phyloP scores from a whole-genome alignment of 306 rosid genomes.

The Corylus avellana region DNA sequence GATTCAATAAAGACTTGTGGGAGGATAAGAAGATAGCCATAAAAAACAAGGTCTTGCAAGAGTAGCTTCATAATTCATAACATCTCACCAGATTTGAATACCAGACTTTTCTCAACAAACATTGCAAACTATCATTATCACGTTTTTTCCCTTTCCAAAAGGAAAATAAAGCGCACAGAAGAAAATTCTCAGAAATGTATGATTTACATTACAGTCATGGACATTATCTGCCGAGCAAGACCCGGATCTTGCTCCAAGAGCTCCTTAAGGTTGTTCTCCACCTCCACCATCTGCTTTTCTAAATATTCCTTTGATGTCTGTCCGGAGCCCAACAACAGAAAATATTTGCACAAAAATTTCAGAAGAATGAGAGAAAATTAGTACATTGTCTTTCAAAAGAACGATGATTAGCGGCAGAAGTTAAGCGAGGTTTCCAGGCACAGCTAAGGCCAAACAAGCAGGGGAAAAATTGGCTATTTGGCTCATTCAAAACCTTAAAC shows the following conservation, averaged over 20 bases:
- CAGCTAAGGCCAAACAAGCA: neutral
- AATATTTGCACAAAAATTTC: neutral
- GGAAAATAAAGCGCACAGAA: neutral
- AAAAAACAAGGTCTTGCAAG: neutral
- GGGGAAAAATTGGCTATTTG: neutral
- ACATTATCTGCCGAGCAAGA: conserved; percentile 85
- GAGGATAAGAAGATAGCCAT: neutral
- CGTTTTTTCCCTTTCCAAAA: neutral
- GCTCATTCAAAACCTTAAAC: neutral
- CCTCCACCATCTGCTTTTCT: conserved; percentile 83
- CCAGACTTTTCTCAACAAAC: neutral
- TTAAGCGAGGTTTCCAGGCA: neutral
- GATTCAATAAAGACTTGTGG: neutral
- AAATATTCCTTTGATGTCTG: conserved; percentile 91
- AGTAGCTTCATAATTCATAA: neutral
- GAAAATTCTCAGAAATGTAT: neutral
- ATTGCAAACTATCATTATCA: neutral
- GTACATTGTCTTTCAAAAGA: neutral
- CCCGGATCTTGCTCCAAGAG: conserved; percentile 88
- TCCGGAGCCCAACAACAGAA: conserved; percentile 15
- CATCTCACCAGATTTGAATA: neutral
- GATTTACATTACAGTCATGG: conserved; percentile 66
- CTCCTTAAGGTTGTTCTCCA: conserved; percentile 91
- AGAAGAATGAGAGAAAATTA: neutral
- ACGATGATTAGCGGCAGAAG: neutral